Percentiles rank a stretch among this genome's conserved stretches.
Conservation (phyloP, 352 stramenopile genomes). For the Pilasporangium apinafurcum region DNA sequence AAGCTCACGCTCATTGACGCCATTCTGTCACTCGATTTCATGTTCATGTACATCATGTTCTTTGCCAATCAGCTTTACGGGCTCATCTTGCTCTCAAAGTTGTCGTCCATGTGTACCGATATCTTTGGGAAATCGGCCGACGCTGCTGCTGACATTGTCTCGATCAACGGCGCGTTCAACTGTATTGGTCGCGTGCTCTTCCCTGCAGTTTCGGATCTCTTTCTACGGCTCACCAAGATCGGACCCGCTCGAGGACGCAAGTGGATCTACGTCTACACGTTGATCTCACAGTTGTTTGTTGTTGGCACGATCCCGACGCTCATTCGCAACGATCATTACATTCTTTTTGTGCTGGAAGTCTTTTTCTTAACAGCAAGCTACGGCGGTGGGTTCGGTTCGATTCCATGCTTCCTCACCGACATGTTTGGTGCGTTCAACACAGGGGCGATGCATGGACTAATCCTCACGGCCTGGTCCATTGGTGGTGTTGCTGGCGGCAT, state of each 20-base stretch:
- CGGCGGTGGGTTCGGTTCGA: too few relatives aligned
- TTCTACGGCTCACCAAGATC: constrained; percentile 30
- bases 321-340: too few relatives aligned
- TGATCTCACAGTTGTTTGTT: too few relatives aligned
- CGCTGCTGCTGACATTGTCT: constrained; percentile 30
- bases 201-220: constrained; percentile 30
- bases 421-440: too few relatives aligned
- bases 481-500: too few relatives aligned
- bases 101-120: constrained; percentile 40
- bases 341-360: too few relatives aligned
- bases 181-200: constrained; percentile 35
- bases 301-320: too few relatives aligned
- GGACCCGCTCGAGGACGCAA: constrained; percentile 40
- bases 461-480: too few relatives aligned
- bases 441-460: too few relatives aligned
- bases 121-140: constrained; percentile 32
- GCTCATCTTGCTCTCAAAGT: constrained; percentile 30
- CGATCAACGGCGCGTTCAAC: constrained; percentile 50
- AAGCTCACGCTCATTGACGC: constrained; percentile 32
- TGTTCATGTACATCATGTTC: constrained; percentile 39
- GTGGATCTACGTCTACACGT: too few relatives aligned
- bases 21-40: constrained; percentile 24
- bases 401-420: too few relatives aligned
- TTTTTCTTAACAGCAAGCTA: too few relatives aligned
- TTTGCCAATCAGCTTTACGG: constrained; percentile 30